These are phyloP conservation scores for Syncephalastrum racemosum DNA, from an alignment of 371 early-diverging fungal species.

Conservation along the genomic window DNA sequence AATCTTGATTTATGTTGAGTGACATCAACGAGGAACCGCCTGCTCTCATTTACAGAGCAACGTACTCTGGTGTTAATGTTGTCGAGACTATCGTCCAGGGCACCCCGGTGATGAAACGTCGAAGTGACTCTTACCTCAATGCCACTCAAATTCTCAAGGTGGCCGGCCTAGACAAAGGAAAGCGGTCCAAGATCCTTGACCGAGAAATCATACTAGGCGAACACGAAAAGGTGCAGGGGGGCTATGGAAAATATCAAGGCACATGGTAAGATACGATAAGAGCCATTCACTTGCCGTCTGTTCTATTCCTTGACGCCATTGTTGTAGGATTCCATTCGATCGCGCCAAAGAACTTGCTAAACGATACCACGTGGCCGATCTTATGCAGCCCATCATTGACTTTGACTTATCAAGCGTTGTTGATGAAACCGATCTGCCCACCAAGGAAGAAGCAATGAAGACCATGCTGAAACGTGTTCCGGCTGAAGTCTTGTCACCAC, in stretches of 20 bases:
- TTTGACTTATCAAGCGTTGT: conserved; percentile 50
- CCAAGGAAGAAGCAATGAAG: conserved; percentile 27
- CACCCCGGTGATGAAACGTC: conserved; percentile 89
- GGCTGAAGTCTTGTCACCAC: conserved; percentile 6
- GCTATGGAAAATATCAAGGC: conserved; percentile 97
- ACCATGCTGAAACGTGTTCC: no score
- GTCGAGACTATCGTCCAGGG: conserved; percentile 83
- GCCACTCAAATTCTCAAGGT: conserved; percentile 97
- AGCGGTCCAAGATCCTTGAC: conserved; percentile 92
- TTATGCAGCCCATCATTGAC: conserved; percentile 63
- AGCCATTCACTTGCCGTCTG: neutral
- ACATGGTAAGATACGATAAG: conserved; percentile 61
- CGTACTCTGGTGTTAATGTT: conserved; percentile 84
- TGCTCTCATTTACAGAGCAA: conserved; percentile 59
- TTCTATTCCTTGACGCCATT: neutral
- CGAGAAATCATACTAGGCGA: conserved; percentile 79
- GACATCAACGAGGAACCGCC: neutral
- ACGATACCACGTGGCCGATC: conserved; percentile 65
- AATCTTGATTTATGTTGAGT: no score
- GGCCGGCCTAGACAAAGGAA: conserved; percentile 92
- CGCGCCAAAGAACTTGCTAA: conserved; percentile 71
- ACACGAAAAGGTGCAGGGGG: conserved; percentile 97
- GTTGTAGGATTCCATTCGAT: conserved; percentile 78
- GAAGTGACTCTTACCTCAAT: conserved; percentile 88
- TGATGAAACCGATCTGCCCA: conserved; percentile 19